phyloP scores from a whole-genome alignment of 108 stramenopile species.

The Conticribra weissflogii region DNA sequence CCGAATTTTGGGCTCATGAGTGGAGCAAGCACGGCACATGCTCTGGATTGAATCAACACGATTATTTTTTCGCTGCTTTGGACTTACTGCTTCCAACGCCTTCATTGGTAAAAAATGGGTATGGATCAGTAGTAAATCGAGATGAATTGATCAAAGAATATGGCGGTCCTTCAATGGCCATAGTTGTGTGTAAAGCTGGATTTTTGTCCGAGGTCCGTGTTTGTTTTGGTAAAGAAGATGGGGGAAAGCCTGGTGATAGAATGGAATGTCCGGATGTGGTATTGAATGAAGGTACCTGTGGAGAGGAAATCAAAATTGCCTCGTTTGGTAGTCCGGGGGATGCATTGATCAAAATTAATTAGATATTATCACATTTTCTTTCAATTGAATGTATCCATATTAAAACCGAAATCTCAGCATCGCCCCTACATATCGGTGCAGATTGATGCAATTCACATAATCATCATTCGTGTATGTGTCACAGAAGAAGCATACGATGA shows the following conservation, averaged over 20 bases:
- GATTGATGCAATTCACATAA: too few relatives aligned
- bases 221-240: constrained; percentile 44
- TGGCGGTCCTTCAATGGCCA: constrained; percentile 17
- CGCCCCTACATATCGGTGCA: too few relatives aligned
- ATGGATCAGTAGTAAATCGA: constrained; percentile 29
- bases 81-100: constrained; percentile 46
- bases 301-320: constrained; percentile 37
- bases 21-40: constrained; percentile 82
- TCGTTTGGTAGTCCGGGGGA: too few relatives aligned
- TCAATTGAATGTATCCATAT: too few relatives aligned
- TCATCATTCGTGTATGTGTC: too few relatives aligned
- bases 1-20: constrained; percentile 67
- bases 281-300: constrained; percentile 44
- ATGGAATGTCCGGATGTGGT: constrained; percentile 44
- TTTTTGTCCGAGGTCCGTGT: constrained; percentile 60
- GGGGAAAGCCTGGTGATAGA: constrained; percentile 32
- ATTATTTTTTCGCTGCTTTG: constrained; percentile 59
- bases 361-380: too few relatives aligned
- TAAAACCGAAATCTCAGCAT: too few relatives aligned
- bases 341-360: too few relatives aligned
- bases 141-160: constrained; percentile 44
- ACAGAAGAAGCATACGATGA: too few relatives aligned
- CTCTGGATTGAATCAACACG: constrained; percentile 50
- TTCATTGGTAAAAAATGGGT: constrained; percentile 30
- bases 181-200: constrained; percentile 38